Evolutionary conservation across 1,139 yeast species (phyloP), one percentile per base, ranked within the genome.

Genomic region (Casaregolazyma lundiana): DNA sequence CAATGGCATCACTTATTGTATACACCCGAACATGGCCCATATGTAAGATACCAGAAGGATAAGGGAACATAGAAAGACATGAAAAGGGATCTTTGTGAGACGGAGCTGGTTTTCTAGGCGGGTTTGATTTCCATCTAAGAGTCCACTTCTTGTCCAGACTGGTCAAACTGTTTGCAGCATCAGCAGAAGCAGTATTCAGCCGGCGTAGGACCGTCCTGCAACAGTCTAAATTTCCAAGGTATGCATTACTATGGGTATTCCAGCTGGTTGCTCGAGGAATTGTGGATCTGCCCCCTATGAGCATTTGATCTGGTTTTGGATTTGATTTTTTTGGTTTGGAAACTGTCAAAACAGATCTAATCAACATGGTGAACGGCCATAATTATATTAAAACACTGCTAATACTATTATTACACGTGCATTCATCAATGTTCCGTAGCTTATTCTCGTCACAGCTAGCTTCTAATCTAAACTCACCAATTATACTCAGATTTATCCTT

Each of bases 11-110:
- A 58, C 92, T 81, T 37, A 92, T 88, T 1, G 96, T 85, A 65
- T 87, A 92, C 0, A 92, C 97, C 46, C 98, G 71, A 32, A 89
- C 72, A 66, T 92, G 98, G 0, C 98, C 98, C 77, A 92, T 80
- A 62, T 92, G 98, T 11, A 92, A 72, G 51, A 76, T 73, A 1
- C 98, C 98, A 0, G 96, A 87, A 0, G 98, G 98, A 59, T 92
- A 92, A 0, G 98, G 98, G 61, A 92, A 92, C 96, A 87, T 87
- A 0, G 95, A 76, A 37, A 90, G 70, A 17, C 85, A 77, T 64
- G 82, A 90, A 61, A 78, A 81, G 22, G 78, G 71, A 20, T 67
- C 65, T 8, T 68, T 43, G 35, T 29, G 37, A 11, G 42, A 29
- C 8, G 45, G 38, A 6, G 48, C 43, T 8, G 53, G 50, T 16